Percentiles rank a stretch among this genome's conserved stretches.
These are phyloP conservation scores for Gautieria morchelliformis DNA, from an alignment of 768 basidiomycete genomes.

Conservation along the genomic window DNA sequence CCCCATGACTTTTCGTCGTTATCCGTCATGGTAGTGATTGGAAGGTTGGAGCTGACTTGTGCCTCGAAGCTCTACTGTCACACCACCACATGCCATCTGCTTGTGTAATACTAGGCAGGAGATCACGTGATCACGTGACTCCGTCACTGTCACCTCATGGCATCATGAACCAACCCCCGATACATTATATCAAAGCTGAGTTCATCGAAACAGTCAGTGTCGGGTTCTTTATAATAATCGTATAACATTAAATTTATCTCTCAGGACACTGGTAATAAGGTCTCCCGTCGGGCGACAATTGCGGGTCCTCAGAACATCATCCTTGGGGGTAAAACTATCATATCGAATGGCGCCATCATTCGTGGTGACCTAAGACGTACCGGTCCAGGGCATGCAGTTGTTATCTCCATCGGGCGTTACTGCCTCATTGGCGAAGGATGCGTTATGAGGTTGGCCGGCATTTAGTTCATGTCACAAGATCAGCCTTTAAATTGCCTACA, in stretches of 20 bases:
- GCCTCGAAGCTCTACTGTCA: neutral
- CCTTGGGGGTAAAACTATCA: conserved; percentile 93
- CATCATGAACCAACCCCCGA: conserved; percentile 39
- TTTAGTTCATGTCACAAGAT: neutral
- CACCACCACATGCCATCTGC: neutral
- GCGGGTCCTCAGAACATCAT: conserved; percentile 95
- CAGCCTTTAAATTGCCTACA: conserved; percentile 16
- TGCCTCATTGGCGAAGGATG: conserved; percentile 85
- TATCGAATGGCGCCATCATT: conserved; percentile 81
- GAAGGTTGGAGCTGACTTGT: neutral
- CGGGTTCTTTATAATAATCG: neutral
- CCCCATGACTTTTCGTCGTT: neutral
- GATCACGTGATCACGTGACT: neutral
- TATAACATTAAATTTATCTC: neutral
- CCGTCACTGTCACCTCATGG: neutral
- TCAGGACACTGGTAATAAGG: conserved; percentile 94
- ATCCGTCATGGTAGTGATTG: neutral
- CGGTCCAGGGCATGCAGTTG: conserved; percentile 86
- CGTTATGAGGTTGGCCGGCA: conserved; percentile 57
- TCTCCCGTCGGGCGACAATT: conserved; percentile 84
- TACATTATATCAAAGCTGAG: conserved; percentile 74
- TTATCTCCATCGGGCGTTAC: conserved; percentile 88
- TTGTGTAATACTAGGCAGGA: neutral
- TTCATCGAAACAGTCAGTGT: conserved; percentile 73
- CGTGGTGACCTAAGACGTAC: conserved; percentile 88